Percentiles rank a stretch among this genome's conserved stretches.
These are phyloP conservation scores for Cystobasidium sp. DNA, from an alignment of 1,284 basidiomycete species.

Conservation along the genomic window DNA sequence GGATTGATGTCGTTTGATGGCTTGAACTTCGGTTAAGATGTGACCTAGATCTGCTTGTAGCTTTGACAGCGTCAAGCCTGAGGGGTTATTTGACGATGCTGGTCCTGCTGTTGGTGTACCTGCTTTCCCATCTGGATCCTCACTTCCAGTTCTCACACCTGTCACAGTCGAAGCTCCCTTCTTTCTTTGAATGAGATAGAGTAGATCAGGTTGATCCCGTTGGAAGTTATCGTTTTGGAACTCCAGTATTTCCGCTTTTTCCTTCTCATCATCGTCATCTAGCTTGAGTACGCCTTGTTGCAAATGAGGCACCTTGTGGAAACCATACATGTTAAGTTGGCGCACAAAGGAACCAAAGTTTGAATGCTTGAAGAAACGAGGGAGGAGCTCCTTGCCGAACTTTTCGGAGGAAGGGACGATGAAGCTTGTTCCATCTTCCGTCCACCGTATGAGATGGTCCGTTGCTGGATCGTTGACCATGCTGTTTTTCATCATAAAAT, in stretches of 20 bases:
- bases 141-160: conserved; percentile 37
- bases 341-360: conserved; percentile 94
- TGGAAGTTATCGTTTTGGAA: conserved; percentile 70
- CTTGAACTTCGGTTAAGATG: conserved; percentile 79
- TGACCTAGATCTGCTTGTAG: conserved; percentile 68
- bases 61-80: conserved; percentile 14
- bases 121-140: conserved; percentile 37
- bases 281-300: conserved; percentile 83
- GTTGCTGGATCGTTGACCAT: conserved; percentile 88
- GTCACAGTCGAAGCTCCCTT: conserved; percentile 58
- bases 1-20: conserved; percentile 89
- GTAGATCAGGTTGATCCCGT: conserved; percentile 83
- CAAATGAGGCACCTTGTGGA: conserved; percentile 79
- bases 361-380: conserved; percentile 93
- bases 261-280: conserved; percentile 71
- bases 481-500: conserved; percentile 61
- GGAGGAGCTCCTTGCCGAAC: conserved; percentile 86
- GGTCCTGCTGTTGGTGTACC: conserved; percentile 5
- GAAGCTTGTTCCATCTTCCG: conserved; percentile 84
- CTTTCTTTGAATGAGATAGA: conserved; percentile 85
- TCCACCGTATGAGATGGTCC: conserved; percentile 85
- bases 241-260: conserved; percentile 69
- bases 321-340: conserved; percentile 97
- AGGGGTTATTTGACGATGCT: neutral
- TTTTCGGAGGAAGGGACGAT: conserved; percentile 90